A percentile compares a stretch with the other conserved stretches of the same genome.
phyloP scores from a whole-genome alignment of 768 basidiomycete genomes.

The Dendrothele bispora region DNA sequence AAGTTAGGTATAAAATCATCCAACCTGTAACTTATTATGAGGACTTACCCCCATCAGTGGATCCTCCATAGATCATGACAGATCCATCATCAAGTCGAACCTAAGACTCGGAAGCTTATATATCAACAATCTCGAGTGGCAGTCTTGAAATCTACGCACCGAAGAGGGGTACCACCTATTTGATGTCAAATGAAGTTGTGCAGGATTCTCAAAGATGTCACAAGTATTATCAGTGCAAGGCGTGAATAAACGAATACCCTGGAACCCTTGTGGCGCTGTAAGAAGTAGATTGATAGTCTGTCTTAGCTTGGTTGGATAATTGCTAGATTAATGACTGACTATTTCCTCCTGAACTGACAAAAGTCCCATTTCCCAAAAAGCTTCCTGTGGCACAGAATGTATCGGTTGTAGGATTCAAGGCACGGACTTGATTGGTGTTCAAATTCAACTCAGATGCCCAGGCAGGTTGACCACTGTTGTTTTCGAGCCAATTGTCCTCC shows the following conservation, averaged over 20 bases:
- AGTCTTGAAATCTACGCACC: background rate
- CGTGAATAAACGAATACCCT: slow-evolving; percentile 2
- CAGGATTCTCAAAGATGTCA: slow-evolving; percentile 7
- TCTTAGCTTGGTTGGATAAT: too few species aligned
- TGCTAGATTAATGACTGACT: too few species aligned
- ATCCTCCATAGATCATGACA: too few species aligned
- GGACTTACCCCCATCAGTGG: background rate
- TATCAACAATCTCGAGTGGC: too few species aligned
- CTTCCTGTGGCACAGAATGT: slow-evolving; percentile 15
- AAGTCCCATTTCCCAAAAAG: slow-evolving; percentile 51
- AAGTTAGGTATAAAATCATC: slow-evolving; percentile 3
- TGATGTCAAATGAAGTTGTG: background rate
- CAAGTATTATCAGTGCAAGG: too few species aligned
- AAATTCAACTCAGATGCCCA: slow-evolving; percentile 23
- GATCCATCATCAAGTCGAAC: too few species aligned
- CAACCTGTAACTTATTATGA: background rate
- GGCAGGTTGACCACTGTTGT: slow-evolving; percentile 22
- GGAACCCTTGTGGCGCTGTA: background rate
- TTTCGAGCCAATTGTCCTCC: slow-evolving; percentile 19
- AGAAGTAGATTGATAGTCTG: too few species aligned
- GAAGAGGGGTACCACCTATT: slow-evolving; percentile 7
- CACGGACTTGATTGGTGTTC: slow-evolving; percentile 8
- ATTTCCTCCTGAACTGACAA: slow-evolving; percentile 31
- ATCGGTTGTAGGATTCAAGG: slow-evolving; percentile 2
- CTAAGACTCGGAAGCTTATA: too few species aligned